phyloP scores from a whole-genome alignment of 2,329 filamentous ascomycete species.

The Fusarium dimerum region DNA sequence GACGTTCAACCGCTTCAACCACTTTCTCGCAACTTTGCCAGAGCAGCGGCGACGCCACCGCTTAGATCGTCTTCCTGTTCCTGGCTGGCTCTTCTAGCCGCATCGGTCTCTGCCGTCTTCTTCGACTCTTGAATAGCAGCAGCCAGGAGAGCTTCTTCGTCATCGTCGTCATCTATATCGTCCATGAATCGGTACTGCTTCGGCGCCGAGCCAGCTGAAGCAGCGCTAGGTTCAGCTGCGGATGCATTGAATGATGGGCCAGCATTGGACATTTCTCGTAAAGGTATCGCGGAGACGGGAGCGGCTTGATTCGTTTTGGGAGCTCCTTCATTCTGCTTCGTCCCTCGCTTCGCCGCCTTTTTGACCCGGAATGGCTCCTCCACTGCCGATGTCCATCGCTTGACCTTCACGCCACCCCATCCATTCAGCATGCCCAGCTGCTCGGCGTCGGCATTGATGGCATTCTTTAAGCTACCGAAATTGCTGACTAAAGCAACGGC shows the following conservation, averaged over 20 bases:
- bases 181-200: slow-evolving; percentile 42
- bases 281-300: slow-evolving; percentile 41
- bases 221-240: slow-evolving; percentile 13
- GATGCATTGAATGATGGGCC: slow-evolving; percentile 22
- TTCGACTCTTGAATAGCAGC: slow-evolving; percentile 50
- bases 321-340: slow-evolving; percentile 28
- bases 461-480: slow-evolving; percentile 85
- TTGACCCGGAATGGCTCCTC: slow-evolving; percentile 81
- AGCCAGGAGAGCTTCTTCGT: slow-evolving; percentile 51
- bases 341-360: slow-evolving; percentile 59
- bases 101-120: slow-evolving; percentile 35
- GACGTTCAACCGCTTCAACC: slow-evolving; percentile 15
- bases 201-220: slow-evolving; percentile 10
- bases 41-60: slow-evolving; percentile 60
- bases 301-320: slow-evolving; percentile 40
- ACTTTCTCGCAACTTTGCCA: slow-evolving; percentile 57
- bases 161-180: slow-evolving; percentile 47
- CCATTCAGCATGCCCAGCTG: slow-evolving; percentile 83
- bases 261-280: slow-evolving; percentile 40
- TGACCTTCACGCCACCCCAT: slow-evolving; percentile 95
- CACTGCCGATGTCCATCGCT: slow-evolving; percentile 78
- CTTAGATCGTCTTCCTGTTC: slow-evolving; percentile 42
- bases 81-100: slow-evolving; percentile 24
- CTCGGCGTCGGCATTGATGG: slow-evolving; percentile 84
- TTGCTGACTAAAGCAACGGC: slow-evolving; percentile 86